Percentiles rank a stretch among this genome's conserved stretches.
These are phyloP conservation scores for Sorghum bicolor DNA, from an alignment of 176 grass and related monocot species.

Conservation along the genomic window DNA sequence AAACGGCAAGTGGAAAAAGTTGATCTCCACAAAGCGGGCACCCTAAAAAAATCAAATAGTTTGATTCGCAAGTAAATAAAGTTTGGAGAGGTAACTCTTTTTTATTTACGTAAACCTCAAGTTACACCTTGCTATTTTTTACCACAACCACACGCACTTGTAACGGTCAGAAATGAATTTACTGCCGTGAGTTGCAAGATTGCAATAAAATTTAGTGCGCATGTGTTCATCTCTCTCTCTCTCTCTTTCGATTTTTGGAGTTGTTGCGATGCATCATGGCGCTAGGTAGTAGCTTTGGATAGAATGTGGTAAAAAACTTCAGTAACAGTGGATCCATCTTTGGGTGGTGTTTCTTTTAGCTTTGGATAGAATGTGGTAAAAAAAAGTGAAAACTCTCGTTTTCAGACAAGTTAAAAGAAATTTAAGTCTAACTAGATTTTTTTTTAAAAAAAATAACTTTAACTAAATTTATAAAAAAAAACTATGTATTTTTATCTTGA, in stretches of 20 bases:
- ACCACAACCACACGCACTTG: background rate
- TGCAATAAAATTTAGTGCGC: background rate
- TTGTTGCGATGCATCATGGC: constrained; percentile 21
- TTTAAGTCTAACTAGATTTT: no score
- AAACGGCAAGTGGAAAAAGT: background rate
- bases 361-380: no score
- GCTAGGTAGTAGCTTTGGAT: background rate
- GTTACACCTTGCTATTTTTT: constrained; percentile 14
- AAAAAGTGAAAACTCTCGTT: no score
- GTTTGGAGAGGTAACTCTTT: background rate
- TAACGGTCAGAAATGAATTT: background rate
- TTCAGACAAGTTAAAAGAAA: no score
- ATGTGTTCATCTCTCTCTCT: background rate
- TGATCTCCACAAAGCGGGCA: background rate
- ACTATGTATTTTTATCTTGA: no score
- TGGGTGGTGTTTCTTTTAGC: background rate
- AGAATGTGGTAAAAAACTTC: background rate
- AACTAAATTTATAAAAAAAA: no score
- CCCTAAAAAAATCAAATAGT: background rate
- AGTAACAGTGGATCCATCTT: background rate
- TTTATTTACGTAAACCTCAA: constrained; percentile 16
- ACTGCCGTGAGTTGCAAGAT: constrained; percentile 29
- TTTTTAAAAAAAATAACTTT: no score
- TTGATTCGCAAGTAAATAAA: background rate
- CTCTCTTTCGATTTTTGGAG: background rate